Percentiles rank a stretch among this genome's conserved stretches.
phyloP scores from a whole-genome alignment of 2,329 filamentous ascomycete species.

The Fusarium falciforme region DNA sequence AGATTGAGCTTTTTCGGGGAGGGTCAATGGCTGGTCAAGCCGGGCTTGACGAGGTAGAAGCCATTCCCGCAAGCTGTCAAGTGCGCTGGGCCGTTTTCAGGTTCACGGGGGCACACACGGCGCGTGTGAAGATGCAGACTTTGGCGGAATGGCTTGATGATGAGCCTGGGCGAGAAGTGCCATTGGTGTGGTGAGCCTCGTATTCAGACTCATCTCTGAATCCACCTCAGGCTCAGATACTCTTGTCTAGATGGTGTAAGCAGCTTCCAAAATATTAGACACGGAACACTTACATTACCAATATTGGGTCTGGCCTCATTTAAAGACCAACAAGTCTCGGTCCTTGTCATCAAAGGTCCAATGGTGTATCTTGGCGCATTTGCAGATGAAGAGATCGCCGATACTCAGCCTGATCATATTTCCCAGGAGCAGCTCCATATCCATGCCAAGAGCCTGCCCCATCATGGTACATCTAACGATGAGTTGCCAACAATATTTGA shows the following conservation, averaged over 20 bases:
- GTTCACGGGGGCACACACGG: not conserved
- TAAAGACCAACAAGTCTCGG: not conserved
- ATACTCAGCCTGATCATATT: not conserved
- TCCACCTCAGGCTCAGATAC: not conserved
- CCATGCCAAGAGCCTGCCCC: not conserved
- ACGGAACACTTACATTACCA: not conserved
- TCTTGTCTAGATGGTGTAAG: not conserved
- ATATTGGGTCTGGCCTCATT: not conserved
- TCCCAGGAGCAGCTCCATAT: not conserved
- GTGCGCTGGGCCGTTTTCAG: not conserved
- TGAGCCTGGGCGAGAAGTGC: not conserved
- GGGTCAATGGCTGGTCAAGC: not conserved
- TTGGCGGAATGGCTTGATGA: not conserved
- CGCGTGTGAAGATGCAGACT: not conserved
- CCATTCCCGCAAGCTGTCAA: not conserved
- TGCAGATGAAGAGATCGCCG: not conserved
- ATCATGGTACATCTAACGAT: conserved; percentile 19
- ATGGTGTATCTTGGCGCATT: not conserved
- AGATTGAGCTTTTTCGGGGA: not conserved
- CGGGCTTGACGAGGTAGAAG: not conserved
- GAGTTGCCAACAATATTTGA: conserved; percentile 22
- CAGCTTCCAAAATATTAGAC: not conserved
- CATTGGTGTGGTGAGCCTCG: not conserved
- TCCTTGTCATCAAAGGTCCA: not conserved
- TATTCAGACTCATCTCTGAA: too few relatives aligned